These are phyloP conservation scores for Claviceps sp. DNA, from an alignment of 2,329 filamentous ascomycete species.

Conservation along the genomic window DNA sequence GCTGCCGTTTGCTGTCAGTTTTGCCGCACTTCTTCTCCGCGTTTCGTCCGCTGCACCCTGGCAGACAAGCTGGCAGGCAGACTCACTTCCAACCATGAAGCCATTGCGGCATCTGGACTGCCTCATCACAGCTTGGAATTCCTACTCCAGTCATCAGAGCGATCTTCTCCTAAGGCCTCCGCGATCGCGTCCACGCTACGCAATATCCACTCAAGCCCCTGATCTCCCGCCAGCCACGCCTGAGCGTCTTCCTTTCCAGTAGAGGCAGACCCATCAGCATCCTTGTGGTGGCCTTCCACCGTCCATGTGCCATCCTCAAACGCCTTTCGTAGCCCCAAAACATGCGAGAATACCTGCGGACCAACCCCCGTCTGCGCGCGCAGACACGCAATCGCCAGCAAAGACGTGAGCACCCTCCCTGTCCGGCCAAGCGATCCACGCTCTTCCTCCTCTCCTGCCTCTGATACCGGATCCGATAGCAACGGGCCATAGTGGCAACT, in stretches of 20 bases:
- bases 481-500: constrained; percentile 60
- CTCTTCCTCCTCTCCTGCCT: constrained; percentile 3
- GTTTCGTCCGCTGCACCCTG: too few relatives aligned
- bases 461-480: constrained; percentile 50
- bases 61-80: too few relatives aligned
- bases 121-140: constrained; percentile 7
- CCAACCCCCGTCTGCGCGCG: constrained; percentile 70
- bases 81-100: too few relatives aligned
- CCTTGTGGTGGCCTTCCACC: constrained; percentile 1
- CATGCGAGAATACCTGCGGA: constrained; percentile 68
- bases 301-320: constrained; percentile 50
- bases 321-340: constrained; percentile 69
- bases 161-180: constrained; percentile 30
- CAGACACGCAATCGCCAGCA: constrained; percentile 63
- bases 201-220: constrained; percentile 34
- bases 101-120: too few relatives aligned
- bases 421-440: constrained; percentile 33
- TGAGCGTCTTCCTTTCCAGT: constrained; percentile 21
- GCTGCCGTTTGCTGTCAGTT: too few relatives aligned
- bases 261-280: constrained; percentile 15
- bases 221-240: constrained; percentile 29
- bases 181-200: constrained; percentile 30
- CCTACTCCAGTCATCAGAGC: constrained; percentile 17
- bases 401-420: constrained; percentile 57
- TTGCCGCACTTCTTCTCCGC: too few relatives aligned